Evolutionary conservation across 1,284 basidiomycete species (phyloP), one percentile per base, ranked within the genome.

Genomic region (Ustanciosporium gigantosporum): DNA sequence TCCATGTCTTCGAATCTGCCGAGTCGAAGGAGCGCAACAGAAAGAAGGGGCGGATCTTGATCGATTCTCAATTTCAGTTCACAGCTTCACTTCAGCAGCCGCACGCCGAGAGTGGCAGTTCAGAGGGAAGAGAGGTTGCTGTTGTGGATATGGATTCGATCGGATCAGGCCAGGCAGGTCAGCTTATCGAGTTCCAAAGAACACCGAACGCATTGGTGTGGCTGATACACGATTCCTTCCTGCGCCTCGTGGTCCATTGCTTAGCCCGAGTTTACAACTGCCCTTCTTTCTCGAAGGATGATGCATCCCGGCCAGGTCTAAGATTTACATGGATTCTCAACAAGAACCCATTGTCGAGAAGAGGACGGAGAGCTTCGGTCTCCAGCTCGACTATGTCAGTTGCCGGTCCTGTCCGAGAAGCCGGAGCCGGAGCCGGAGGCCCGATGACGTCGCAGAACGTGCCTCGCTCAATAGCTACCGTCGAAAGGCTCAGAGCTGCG

Each of bases 241-340:
- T 68, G 2, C 49, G 74, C 0, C 36, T 74, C 1, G 46, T 70
- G 0, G 64, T 76, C 5, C 74, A 76, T 25, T 76, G 74, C 36
- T 43, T 74, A 1, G 72, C 74, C 2, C 46, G 74, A 4, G 55
- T 69, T 0, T 45, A 37, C 3, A 35, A 46, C 15, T 76, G 68
- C 47, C 66, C 68, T 0, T 59, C 50, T 16, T 75, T 73, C 31
- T 62, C 55, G 11, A 70, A 68, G 25, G 66, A 70, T 32, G 66
- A 50, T 17, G 20, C 17, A 5, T n/a, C 8, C 7, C 22, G 43
- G 31, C 50, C 38, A 1, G 41, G 39, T 2, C 25, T 35, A n/a
- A 15, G 42, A 2, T 55, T 42, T 25, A 76, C 72, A 2, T 76
- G 72, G 68, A 67, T 76, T 9, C 41, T 76, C 9, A 70, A 74